Evolutionary conservation across 2,329 filamentous ascomycete genomes (phyloP), one percentile per base, ranked within the genome.

Genomic region (Beauveria varroae): DNA sequence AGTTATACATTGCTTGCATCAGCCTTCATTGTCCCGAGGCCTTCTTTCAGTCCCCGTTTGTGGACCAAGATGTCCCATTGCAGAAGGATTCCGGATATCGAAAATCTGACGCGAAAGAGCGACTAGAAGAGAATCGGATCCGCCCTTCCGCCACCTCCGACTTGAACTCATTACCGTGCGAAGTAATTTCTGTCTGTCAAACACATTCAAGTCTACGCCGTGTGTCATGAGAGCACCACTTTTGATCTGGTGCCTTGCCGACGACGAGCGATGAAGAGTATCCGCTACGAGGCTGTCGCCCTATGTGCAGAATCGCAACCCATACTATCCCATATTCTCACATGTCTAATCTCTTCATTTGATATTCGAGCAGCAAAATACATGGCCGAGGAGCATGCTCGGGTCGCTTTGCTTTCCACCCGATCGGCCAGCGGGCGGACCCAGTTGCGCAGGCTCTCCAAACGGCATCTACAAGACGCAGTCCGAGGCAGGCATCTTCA

Each of bases 401-500:
- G 63, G 2, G 47, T 66, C 24, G 66, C 60, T 14, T 18, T 66
- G 14, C 66, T 66, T 67, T 51, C 66, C 65, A 37, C 66, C 65
- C 3, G 66, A 67, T 50, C 64, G 66, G 24, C 66, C 65, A 4
- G 59, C 55, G 14, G 57, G 43, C n/a, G 57, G 52, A 50, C n/a
- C 61, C 57, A 5, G 65, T 67, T 12, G 60, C 61, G 12, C 28
- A 59, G 12, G 50, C 62, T 18, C 57, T 67, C 1, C 44, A 2
- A 62, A 65, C 24, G 64, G 62, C 26, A 57, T 63, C 47, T 65
- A 65, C 44, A 60, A 62, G 40, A 64, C 50, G 26, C 65, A 67
- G 30, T 67, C 65, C 28, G 64, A 67, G 53, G 65, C 65, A 5
- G 60, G 63, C 18, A 66, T 66, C 41, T 68, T 65, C 20, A 67